Percentiles rank a stretch among this genome's conserved stretches.
phyloP scores from a whole-genome alignment of 116 monocot genomes.

The Posidonia oceanica region DNA sequence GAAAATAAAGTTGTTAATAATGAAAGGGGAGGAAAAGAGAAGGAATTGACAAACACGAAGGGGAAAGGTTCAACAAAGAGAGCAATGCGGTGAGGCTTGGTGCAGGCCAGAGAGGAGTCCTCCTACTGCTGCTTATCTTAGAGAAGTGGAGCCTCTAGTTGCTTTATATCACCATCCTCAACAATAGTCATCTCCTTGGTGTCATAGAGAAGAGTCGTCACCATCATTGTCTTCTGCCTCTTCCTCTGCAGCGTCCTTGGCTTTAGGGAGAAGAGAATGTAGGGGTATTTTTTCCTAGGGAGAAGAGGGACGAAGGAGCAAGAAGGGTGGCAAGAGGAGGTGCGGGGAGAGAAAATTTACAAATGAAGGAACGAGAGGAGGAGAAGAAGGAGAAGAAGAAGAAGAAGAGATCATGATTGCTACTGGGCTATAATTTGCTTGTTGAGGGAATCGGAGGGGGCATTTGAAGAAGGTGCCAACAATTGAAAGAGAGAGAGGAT shows the following conservation, averaged over 20 bases:
- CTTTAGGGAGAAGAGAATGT: background rate
- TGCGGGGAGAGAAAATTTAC: background rate
- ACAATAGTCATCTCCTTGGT: constrained; percentile 7
- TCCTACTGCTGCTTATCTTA: constrained; percentile 3
- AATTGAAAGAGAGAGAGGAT: no score
- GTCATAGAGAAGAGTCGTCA: background rate
- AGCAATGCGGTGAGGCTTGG: constrained; percentile 69
- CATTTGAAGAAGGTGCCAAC: no score
- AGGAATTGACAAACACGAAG: no score
- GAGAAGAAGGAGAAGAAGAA: background rate
- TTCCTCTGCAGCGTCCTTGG: background rate
- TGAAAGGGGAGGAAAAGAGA: no score
- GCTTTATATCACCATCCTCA: constrained; percentile 1
- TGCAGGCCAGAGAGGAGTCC: constrained; percentile 1
- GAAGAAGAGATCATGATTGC: background rate
- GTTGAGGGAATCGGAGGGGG: no score
- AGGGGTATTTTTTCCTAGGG: background rate
- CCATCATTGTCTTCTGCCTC: background rate
- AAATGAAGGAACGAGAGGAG: background rate
- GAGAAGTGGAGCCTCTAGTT: constrained; percentile 15
- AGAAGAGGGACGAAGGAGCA: background rate
- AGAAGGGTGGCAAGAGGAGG: constrained; percentile 3
- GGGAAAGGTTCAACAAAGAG: constrained; percentile 29
- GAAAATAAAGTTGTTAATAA: no score
- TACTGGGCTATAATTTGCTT: no score